Percentiles rank a stretch among this genome's conserved stretches.
These are phyloP conservation scores for Bretziella fagacearum DNA, from an alignment of 2,329 filamentous ascomycete species.

Conservation along the genomic window DNA sequence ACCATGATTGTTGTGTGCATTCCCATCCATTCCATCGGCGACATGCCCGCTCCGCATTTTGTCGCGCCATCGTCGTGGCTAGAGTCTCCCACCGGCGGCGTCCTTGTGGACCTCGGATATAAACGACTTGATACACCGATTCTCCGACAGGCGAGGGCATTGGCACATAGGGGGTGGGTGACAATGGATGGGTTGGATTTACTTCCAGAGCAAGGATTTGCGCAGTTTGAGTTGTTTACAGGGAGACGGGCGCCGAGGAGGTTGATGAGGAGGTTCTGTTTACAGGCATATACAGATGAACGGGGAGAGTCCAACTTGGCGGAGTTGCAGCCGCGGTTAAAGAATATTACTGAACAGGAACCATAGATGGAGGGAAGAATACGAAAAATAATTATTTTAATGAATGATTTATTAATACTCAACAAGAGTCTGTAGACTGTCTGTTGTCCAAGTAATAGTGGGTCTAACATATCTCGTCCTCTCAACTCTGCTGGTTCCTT, in stretches of 20 bases:
- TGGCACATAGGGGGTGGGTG: slow-evolving; percentile 50
- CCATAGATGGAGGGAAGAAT: no score
- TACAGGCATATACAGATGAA: slow-evolving; percentile 28
- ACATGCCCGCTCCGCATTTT: slow-evolving; percentile 50
- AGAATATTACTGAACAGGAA: slow-evolving; percentile 26
- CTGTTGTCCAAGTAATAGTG: no score
- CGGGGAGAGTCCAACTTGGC: slow-evolving; percentile 25
- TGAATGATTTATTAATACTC: no score
- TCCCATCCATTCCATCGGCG: slow-evolving; percentile 49
- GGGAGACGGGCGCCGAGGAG: slow-evolving; percentile 36
- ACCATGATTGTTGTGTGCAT: slow-evolving; percentile 66
- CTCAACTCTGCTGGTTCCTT: no score
- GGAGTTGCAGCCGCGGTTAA: slow-evolving; percentile 26
- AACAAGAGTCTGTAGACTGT: no score
- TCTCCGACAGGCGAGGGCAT: slow-evolving; percentile 45
- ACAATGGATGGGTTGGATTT: slow-evolving; percentile 61
- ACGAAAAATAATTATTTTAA: no score
- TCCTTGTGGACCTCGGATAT: slow-evolving; percentile 60
- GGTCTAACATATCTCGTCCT: no score
- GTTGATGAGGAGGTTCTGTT: slow-evolving; percentile 52
- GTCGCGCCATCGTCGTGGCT: slow-evolving; percentile 54
- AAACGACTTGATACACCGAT: slow-evolving; percentile 56
- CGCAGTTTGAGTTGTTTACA: slow-evolving; percentile 68
- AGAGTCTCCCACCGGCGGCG: slow-evolving; percentile 54
- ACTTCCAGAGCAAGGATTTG: slow-evolving; percentile 61